Percentiles rank a stretch among this genome's conserved stretches.
phyloP scores from a whole-genome alignment of 257 asterid genomes.

The Cordia subcordata region DNA sequence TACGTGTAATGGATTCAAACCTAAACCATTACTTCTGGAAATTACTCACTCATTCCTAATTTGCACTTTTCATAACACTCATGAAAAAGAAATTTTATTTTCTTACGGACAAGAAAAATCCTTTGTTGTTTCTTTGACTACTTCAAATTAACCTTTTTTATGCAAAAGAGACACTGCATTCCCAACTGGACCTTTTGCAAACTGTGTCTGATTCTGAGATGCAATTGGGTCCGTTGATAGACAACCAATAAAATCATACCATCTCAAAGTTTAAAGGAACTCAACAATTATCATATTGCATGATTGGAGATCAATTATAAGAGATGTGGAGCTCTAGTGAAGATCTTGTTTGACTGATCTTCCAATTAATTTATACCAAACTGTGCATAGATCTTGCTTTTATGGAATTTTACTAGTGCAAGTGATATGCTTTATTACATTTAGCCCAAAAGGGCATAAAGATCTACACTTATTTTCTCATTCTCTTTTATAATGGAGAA shows the following conservation, averaged over 20 bases:
- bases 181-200: background rate
- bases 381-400: background rate
- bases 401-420: background rate
- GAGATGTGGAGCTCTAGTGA: background rate
- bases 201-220: background rate
- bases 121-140: constrained; percentile 19
- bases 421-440: background rate
- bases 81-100: no score
- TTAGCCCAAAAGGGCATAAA: background rate
- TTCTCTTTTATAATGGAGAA: no score
- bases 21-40: no score
- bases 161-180: background rate
- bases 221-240: background rate
- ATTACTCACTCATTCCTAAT: no score
- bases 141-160: background rate
- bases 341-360: background rate
- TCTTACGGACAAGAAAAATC: background rate
- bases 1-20: no score
- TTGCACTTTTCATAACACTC: no score
- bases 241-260: background rate
- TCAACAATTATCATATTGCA: background rate
- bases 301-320: background rate
- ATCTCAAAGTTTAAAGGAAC: background rate
- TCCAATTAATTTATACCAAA: no score
- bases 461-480: no score